Percentiles rank a stretch among this genome's conserved stretches.
phyloP scores from a whole-genome alignment of 2,329 filamentous ascomycete genomes.

The Aspergillus piperis region DNA sequence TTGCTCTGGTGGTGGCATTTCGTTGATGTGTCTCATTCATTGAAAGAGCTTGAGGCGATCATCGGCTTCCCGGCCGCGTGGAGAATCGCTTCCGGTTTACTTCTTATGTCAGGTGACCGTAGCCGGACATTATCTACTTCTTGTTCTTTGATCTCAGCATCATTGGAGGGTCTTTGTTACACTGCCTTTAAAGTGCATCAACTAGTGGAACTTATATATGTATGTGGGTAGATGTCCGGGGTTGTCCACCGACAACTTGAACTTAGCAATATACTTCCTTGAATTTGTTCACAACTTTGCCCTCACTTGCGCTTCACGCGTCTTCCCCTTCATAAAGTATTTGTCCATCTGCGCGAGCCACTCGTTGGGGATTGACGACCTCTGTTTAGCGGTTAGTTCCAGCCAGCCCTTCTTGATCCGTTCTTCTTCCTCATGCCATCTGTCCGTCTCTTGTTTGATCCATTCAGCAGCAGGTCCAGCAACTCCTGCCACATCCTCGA shows the following conservation, averaged over 20 bases:
- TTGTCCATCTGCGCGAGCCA: neutral
- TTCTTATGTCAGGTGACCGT: too few species aligned
- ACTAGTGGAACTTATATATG: too few species aligned
- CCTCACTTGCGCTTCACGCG: neutral
- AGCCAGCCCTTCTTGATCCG: neutral
- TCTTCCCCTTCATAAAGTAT: neutral
- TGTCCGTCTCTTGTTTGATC: neutral
- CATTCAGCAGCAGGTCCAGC: neutral
- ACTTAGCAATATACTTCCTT: too few species aligned
- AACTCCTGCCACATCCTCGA: slow-evolving; percentile 2
- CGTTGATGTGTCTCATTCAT: neutral
- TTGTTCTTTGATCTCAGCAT: too few species aligned
- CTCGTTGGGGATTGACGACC: neutral
- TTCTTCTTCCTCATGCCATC: neutral
- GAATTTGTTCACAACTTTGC: neutral
- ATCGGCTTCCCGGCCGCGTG: too few species aligned
- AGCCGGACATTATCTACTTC: too few species aligned
- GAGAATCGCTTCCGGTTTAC: too few species aligned
- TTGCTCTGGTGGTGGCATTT: neutral
- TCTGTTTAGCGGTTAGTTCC: neutral
- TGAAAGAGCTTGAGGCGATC: too few species aligned
- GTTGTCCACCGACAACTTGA: too few species aligned
- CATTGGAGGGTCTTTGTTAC: too few species aligned
- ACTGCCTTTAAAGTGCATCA: too few species aligned
- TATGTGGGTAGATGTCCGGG: too few species aligned